phyloP scores from a whole-genome alignment of 2,329 filamentous ascomycete species.

The Geosmithia putterillii region DNA sequence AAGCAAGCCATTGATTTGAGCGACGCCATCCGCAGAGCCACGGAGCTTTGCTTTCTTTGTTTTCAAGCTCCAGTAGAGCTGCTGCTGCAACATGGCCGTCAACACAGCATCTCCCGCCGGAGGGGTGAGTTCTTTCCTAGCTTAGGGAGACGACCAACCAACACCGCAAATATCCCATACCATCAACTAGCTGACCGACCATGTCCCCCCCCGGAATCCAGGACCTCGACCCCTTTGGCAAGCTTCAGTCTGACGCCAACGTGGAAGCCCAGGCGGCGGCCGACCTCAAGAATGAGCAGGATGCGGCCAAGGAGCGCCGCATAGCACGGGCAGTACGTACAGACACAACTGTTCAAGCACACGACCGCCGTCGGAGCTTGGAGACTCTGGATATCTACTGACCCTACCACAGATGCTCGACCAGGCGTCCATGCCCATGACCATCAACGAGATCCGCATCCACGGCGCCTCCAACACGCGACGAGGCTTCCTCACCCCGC shows the following conservation, averaged over 20 bases:
- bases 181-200: background rate
- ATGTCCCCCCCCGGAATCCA: constrained; percentile 10
- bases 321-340: constrained; percentile 22
- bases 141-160: background rate
- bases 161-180: too few species aligned
- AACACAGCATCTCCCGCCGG: background rate
- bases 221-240: constrained; percentile 23
- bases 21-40: too few species aligned
- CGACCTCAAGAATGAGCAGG: constrained; percentile 20
- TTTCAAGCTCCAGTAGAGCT: too few species aligned
- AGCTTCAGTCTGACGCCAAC: constrained; percentile 24
- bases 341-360: too few species aligned
- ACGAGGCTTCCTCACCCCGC: constrained; percentile 65
- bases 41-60: too few species aligned
- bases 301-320: constrained; percentile 25
- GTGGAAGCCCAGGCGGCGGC: constrained; percentile 24
- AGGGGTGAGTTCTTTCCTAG: background rate
- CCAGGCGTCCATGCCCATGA: constrained; percentile 79
- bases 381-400: constrained; percentile 4
- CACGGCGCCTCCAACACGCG: constrained; percentile 78
- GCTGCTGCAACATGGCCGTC: constrained; percentile 1
- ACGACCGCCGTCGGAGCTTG: background rate
- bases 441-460: constrained; percentile 74
- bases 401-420: constrained; percentile 31
- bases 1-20: too few species aligned